Evolutionary conservation across 2,329 filamentous ascomycete species (phyloP), one percentile per base, ranked within the genome.

Genomic region (Aspergillus japonicus): DNA sequence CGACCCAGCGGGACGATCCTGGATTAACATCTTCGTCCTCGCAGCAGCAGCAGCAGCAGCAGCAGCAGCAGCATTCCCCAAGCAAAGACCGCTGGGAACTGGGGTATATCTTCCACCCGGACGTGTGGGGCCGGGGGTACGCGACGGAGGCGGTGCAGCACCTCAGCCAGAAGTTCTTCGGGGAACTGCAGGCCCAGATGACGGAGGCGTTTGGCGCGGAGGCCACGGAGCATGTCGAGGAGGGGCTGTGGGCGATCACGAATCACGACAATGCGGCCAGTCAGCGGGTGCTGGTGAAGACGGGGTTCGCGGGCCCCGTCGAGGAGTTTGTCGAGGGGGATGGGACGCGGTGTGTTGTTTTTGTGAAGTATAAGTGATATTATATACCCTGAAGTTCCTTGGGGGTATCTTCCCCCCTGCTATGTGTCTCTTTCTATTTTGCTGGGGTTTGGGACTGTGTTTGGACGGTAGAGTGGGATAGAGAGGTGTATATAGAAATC

Each of bases 71-170:
- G 10, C 10, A 14, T 14, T 35, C 33, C 2, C 31, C 44, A 5
- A 23, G 31, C 4, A 44, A 47, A 10, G 39, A 52, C 16, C 44
- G 49, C 16, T 63, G 58, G 58, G 83, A 82, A 66, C 57, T 87
- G 26, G 85, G 85, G 23, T 88, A 88, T 69, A 80, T 86, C 75
- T 71, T 88, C 54, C 73, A 78, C 51, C 78, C 74, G 58, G 80
- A 83, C 64, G 67, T 73, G 56, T 88, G 85, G 85, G 82, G 83
- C 6, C 78, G 76, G 44, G 85, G 85, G 4, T 81, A 84, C 64
- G 84, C 80, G 35, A 85, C 82, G 1, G 85, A 88, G 72, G 83
- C 86, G 49, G 60, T 87, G 42, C 71, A 62, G 54, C 83, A 71
- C 1, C 82, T 82, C 55, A 61, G 83, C 12, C 61, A 67, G 11